Evolutionary conservation across 2,329 filamentous ascomycete genomes (phyloP), one percentile per base, ranked within the genome.

Genomic region (Bretziella fagacearum): DNA sequence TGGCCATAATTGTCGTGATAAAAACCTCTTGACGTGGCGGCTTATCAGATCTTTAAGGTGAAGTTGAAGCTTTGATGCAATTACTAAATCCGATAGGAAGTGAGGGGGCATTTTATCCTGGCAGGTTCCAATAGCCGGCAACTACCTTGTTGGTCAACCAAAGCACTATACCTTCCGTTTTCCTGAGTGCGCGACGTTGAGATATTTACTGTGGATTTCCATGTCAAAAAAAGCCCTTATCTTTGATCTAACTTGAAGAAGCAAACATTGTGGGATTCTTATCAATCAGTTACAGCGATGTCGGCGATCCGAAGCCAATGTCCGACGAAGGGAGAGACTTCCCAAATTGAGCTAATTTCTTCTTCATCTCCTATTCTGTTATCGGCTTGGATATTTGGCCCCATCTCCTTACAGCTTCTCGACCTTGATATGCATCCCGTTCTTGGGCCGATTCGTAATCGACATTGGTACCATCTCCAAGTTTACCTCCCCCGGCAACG

Each of bases 391-490:
- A 35, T 15, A 7, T 10, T 1, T 22, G 6, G 23, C 20, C 20
- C 2, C n/a, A 15, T 40, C 36, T 20, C 20, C 20, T 29, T 46
- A 23, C 18, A 40, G 15, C 20, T 36, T 27, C 36, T 47, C 45
- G 17, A 47, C 27, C 8, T 47, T 47, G 26, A 47, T 22, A 26
- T 47, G 45, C 36, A 47, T 18, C 18, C 36, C 29, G 7, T 20
- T 20, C 23, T 17, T 22, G 3, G 45, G 36, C 17, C 45, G 35
- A 22, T 47, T 47, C 20, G 36, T 47, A 30, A 47, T 35, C 53
- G 57, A 22, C 52, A 51, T 32, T 47, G 53, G 27, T 5, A 47
- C 18, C 15, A 58, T 49, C 52, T 54, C 52, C 35, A 57, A 52
- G 22, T 54, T 54, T 2, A 50, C 48, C 18, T 41, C 43, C 15